These are phyloP conservation scores for Aspergillus versicolor DNA, from an alignment of 2,329 filamentous ascomycete species.

Conservation along the genomic window DNA sequence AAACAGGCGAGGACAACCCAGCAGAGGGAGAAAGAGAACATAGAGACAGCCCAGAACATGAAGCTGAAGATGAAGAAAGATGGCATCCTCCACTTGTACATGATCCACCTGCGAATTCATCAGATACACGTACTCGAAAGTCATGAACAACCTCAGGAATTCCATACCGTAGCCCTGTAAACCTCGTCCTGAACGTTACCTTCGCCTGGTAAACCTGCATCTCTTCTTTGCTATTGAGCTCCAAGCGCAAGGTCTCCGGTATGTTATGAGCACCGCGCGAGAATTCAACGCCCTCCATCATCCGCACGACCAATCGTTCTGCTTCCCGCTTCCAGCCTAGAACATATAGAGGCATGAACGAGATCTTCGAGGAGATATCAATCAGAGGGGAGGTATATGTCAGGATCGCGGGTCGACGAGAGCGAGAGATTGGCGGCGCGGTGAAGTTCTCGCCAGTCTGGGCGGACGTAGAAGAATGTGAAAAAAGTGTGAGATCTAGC, in stretches of 20 bases:
- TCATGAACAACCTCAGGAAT: not conserved
- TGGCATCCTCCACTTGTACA: slow-evolving; percentile 77
- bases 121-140: slow-evolving; percentile 12
- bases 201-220: slow-evolving; percentile 74
- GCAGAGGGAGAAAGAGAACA: slow-evolving; percentile 63
- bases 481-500: slow-evolving; percentile 73
- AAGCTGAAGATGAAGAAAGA: slow-evolving; percentile 68
- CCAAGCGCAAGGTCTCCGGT: slow-evolving; percentile 58
- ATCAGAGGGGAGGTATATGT: slow-evolving; percentile 75
- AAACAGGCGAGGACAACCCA: slow-evolving; percentile 60
- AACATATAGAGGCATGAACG: slow-evolving; percentile 68
- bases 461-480: slow-evolving; percentile 40
- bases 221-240: slow-evolving; percentile 66
- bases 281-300: slow-evolving; percentile 75
- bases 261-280: slow-evolving; percentile 52
- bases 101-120: slow-evolving; percentile 61
- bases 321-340: slow-evolving; percentile 65
- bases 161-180: slow-evolving; percentile 65
- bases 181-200: slow-evolving; percentile 70
- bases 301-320: slow-evolving; percentile 62
- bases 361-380: slow-evolving; percentile 58
- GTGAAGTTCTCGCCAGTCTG: slow-evolving; percentile 29
- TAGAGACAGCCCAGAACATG: slow-evolving; percentile 74
- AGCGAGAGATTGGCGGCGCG: slow-evolving; percentile 55
- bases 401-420: slow-evolving; percentile 73